Percentiles rank a stretch among this genome's conserved stretches.
phyloP scores from a whole-genome alignment of 176 grass and related monocot species.

The Oryza nivara region DNA sequence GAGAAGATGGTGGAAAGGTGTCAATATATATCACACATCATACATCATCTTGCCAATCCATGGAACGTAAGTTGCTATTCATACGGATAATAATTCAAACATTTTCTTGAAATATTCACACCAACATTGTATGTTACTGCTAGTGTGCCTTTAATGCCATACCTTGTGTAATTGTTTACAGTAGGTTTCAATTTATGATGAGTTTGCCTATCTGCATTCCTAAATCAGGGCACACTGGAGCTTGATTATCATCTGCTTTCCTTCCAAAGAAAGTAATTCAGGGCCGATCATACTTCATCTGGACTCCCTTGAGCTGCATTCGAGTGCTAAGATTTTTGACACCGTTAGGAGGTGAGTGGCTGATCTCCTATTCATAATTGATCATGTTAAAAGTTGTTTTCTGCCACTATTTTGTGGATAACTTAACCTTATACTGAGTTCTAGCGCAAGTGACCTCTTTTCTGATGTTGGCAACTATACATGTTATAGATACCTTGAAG shows the following conservation, averaged over 20 bases:
- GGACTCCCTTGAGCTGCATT: constrained; percentile 77
- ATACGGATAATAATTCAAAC: constrained; percentile 11
- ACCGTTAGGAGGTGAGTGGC: constrained; percentile 49
- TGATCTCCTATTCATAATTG: constrained; percentile 7
- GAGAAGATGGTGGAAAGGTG: constrained; percentile 98
- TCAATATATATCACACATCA: constrained; percentile 80
- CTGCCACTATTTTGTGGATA: neutral
- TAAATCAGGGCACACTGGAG: constrained; percentile 87
- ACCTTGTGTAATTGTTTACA: neutral
- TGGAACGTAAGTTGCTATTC: constrained; percentile 66
- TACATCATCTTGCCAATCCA: constrained; percentile 94
- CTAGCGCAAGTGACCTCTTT: neutral
- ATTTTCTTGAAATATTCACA: constrained; percentile 21
- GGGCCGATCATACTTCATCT: constrained; percentile 87
- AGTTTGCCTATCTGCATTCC: constrained; percentile 30
- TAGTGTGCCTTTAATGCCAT: neutral
- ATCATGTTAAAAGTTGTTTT: constrained; percentile 4
- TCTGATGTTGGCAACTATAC: constrained; percentile 10
- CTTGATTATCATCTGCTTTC: constrained; percentile 86
- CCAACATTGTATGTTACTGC: neutral
- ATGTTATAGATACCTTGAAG: constrained; percentile 59
- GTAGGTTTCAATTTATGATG: neutral
- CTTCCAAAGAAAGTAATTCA: constrained; percentile 68
- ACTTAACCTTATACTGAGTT: constrained; percentile 6
- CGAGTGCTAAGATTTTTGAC: constrained; percentile 55